phyloP scores from a whole-genome alignment of 441 rosid species.

The Manihot esculenta region DNA sequence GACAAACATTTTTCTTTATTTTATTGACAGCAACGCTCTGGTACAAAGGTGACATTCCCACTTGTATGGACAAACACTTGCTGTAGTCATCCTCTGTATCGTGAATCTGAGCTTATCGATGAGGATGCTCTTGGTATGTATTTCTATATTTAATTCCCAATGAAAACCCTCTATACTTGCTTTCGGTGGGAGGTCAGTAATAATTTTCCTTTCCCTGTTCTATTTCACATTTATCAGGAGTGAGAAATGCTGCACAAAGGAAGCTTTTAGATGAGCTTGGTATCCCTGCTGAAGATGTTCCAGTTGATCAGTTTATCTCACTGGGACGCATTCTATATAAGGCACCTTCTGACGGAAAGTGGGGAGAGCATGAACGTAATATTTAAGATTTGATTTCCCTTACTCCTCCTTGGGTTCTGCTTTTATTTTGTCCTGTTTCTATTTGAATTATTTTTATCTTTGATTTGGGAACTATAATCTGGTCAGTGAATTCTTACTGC shows the following conservation, averaged over 20 bases:
- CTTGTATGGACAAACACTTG: slow-evolving; percentile 99
- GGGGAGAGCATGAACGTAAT: slow-evolving; percentile 98
- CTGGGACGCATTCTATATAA: slow-evolving; percentile 86
- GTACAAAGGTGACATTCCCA: slow-evolving; percentile 93
- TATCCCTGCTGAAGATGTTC: slow-evolving; percentile 78
- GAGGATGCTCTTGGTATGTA: slow-evolving; percentile 69
- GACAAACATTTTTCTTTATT: neutral
- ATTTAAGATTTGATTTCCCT: slow-evolving; percentile 6
- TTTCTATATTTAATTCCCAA: neutral
- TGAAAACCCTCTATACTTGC: neutral
- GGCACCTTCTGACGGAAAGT: slow-evolving; percentile 95
- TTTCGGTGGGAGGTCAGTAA: neutral
- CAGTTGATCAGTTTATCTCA: slow-evolving; percentile 66
- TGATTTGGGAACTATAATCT: neutral
- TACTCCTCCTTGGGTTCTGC: neutral
- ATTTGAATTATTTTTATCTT: neutral
- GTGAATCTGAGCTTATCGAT: slow-evolving; percentile 81
- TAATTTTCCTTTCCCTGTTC: neutral
- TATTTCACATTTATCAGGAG: slow-evolving; percentile 49
- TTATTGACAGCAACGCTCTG: slow-evolving; percentile 87
- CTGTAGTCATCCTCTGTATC: slow-evolving; percentile 94
- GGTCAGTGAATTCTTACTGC: neutral
- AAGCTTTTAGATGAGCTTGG: slow-evolving; percentile 95
- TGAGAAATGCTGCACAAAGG: slow-evolving; percentile 95
- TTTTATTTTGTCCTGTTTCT: neutral